Evolutionary conservation across 202 grass and related monocot genomes (phyloP).

Genomic region (Dendrocalamus latiflorus): DNA sequence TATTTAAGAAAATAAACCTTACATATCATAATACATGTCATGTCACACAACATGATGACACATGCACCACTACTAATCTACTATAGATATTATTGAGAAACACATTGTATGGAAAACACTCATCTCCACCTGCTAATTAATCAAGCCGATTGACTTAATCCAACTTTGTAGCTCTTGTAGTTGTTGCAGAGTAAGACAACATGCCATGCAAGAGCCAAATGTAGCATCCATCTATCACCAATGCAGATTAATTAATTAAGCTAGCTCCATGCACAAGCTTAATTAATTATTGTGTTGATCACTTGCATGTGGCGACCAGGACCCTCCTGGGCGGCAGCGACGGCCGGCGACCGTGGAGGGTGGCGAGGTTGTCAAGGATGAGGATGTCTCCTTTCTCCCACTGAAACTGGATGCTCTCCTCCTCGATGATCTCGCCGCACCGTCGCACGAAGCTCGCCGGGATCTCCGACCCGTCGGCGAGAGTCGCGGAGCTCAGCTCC

Average conservation of each 20-base stretch:
- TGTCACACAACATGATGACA: not conserved
- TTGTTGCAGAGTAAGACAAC: not conserved
- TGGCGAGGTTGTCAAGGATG: conserved; percentile 59
- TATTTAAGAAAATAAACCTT: not conserved
- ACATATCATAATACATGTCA: not conserved
- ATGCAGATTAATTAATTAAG: not conserved
- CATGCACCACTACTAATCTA: not conserved
- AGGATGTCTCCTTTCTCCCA: conserved; percentile 68
- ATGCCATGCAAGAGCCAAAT: not conserved
- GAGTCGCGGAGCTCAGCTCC: conserved; percentile 48
- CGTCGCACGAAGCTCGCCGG: conserved; percentile 43
- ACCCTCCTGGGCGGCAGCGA: conserved; percentile 56
- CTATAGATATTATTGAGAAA: not conserved
- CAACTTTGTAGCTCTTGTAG: not conserved
- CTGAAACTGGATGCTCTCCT: conserved; percentile 70
- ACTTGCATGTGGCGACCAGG: conserved; percentile 78
- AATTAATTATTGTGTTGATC: not conserved
- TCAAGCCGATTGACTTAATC: not conserved
- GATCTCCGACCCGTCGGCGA: conserved; percentile 52
- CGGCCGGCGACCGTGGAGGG: conserved; percentile 52
- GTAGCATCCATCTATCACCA: not conserved
- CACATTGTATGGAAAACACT: not conserved
- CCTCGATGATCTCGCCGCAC: conserved; percentile 75
- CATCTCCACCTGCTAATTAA: not conserved
- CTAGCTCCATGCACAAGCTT: not conserved